Conservation (phyloP, 139 green algal genomes). For the Haematococcus lacustris region DNA sequence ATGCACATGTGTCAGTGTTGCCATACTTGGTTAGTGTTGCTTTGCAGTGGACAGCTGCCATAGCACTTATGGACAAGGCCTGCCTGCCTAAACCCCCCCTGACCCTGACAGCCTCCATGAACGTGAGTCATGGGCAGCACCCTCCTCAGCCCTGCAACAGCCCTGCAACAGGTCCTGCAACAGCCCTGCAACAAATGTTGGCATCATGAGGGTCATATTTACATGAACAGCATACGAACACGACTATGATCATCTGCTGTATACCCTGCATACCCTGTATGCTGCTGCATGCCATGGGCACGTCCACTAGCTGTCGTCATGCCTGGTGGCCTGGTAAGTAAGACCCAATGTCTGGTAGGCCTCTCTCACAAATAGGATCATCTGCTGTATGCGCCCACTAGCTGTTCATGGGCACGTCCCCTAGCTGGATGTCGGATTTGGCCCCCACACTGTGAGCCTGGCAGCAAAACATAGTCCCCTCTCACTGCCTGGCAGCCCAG, state of each 20-base stretch:
- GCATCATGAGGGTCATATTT: background rate
- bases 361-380: too few species aligned
- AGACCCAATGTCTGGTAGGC: too few species aligned
- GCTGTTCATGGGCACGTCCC: background rate
- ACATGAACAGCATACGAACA: background rate
- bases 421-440: background rate
- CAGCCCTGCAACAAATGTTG: background rate
- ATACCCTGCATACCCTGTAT: background rate
- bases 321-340: too few species aligned
- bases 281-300: background rate
- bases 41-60: conserved; percentile 65
- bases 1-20: too few species aligned
- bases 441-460: background rate
- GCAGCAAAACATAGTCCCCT: too few species aligned
- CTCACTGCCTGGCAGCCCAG: too few species aligned
- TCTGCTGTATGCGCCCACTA: too few species aligned
- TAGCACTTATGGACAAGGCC: conserved; percentile 72
- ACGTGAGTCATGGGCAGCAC: conserved; percentile 31
- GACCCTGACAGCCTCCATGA: conserved; percentile 68
- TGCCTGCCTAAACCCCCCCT: conserved; percentile 65
- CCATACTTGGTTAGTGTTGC: too few species aligned
- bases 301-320: background rate
- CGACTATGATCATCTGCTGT: background rate
- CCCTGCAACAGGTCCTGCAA: background rate
- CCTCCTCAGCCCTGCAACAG: background rate